A percentile compares a stretch with the other conserved stretches of the same genome.
phyloP scores from a whole-genome alignment of 176 grass and related monocot genomes.

The Themeda triandra region DNA sequence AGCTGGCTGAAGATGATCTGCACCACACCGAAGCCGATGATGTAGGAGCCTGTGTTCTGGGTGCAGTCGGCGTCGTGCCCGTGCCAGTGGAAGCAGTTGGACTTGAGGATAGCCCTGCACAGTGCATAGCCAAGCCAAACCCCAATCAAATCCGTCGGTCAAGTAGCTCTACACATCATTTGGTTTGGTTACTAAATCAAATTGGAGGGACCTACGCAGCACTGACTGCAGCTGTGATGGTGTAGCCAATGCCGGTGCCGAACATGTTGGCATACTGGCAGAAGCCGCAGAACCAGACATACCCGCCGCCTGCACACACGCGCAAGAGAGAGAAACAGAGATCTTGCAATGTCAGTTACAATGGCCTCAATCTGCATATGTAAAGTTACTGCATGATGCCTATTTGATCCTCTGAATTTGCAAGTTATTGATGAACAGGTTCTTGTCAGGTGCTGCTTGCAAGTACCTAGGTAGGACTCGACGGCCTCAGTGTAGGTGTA shows the following conservation, averaged over 20 bases:
- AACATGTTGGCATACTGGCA: slow-evolving; percentile 87
- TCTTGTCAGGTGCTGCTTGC: not conserved
- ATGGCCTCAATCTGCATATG: too few species aligned
- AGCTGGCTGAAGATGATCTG: slow-evolving; percentile 75
- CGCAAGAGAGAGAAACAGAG: not conserved
- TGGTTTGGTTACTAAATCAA: not conserved
- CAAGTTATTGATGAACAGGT: not conserved
- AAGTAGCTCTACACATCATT: not conserved
- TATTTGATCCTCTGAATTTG: not conserved
- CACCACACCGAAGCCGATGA: slow-evolving; percentile 65
- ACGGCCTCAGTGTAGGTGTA: slow-evolving; percentile 79
- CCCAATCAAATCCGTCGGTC: not conserved
- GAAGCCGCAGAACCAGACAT: slow-evolving; percentile 60
- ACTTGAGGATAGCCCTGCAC: slow-evolving; percentile 63
- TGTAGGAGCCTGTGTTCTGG: slow-evolving; percentile 49
- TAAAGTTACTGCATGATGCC: not conserved
- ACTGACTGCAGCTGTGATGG: slow-evolving; percentile 69
- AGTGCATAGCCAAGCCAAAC: not conserved
- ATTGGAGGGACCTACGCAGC: slow-evolving; percentile 44
- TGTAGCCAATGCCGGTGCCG: slow-evolving; percentile 76
- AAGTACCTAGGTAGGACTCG: slow-evolving; percentile 49
- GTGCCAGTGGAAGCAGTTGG: slow-evolving; percentile 63
- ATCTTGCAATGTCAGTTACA: not conserved
- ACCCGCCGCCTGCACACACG: slow-evolving; percentile 10
- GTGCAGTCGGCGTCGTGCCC: slow-evolving; percentile 57